A percentile compares a stretch with the other conserved stretches of the same genome.
phyloP scores from a whole-genome alignment of 441 rosid genomes.

The Geranium incanum region DNA sequence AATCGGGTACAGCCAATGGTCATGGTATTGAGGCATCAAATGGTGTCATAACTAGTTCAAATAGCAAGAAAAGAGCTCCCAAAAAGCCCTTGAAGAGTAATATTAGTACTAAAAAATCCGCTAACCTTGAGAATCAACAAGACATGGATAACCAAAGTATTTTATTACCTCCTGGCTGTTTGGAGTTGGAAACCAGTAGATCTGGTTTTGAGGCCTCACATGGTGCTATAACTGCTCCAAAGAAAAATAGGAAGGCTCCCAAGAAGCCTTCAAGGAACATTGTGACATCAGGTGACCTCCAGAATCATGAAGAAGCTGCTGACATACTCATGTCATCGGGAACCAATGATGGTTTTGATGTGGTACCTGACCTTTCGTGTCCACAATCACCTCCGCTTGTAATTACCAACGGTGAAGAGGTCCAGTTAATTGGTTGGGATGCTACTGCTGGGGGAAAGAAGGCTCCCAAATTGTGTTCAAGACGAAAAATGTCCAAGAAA shows the following conservation, averaged over 20 bases:
- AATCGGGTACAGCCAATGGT: background rate
- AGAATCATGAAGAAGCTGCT: background rate
- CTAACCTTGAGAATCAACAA: background rate
- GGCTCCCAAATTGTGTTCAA: background rate
- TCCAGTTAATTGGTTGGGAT: background rate
- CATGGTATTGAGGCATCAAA: background rate
- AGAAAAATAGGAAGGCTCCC: background rate
- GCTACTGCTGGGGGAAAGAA: background rate
- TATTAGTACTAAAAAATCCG: background rate
- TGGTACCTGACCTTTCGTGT: background rate
- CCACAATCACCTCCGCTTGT: background rate
- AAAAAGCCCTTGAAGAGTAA: slow-evolving; percentile 1
- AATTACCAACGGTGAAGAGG: background rate
- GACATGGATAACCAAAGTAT: background rate
- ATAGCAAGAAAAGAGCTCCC: background rate
- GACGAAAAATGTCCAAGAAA: background rate
- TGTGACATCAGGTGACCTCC: background rate
- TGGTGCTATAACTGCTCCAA: background rate
- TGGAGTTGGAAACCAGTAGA: background rate
- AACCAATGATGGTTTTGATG: background rate
- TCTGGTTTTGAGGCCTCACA: background rate
- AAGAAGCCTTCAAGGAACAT: background rate
- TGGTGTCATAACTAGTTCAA: background rate
- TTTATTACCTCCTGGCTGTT: background rate
- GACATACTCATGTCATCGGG: background rate